Base-by-base conservation (phyloP, 352 stramenopile genomes). In the Globisporangium nodosum region DNA sequence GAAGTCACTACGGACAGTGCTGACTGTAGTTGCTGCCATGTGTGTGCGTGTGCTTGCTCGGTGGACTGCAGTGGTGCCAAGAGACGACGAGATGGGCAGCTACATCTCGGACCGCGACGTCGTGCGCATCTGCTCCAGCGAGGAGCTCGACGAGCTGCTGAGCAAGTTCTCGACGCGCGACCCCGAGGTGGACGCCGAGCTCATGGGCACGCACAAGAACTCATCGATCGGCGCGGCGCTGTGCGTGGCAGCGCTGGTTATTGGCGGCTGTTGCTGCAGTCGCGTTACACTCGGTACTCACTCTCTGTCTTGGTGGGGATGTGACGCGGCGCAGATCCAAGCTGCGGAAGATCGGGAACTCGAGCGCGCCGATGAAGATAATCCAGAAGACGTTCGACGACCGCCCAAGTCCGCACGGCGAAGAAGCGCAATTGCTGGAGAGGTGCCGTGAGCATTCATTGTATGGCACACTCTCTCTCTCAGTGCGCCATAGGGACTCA, bases 381-480 rank as follows among this genome's bases (percentile, higher is more conserved):
- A 55, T 82, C 16, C 83, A 90, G 54, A 84, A 90, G 55, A 88
- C 73, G 16, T 76, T 90, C 54, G 81, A 91, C 8, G 81, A 90
- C 21, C 66, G 63, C 7, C 73, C 74, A 20, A 81, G 71, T 52
- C 65, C 67, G 8, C 71, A 78, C 20, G 56, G 52, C 4, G 73
- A 81, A 52, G 70, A 87, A 49, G 62, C 64, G 0, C 66, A 88
- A 35, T 57, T 74, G 7, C 48, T 87, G 12, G 74, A 89, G 24
- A 70, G 74, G 54, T 77, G 31, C 15, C 46, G 6, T 0, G 12
- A 16, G n/a, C 42, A 54, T 5, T 21, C 16, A 13, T 37, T 18
- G 7, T 49, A 16, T 27, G 8, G 20, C 16, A 21, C 42, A 37
- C 37, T 18, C 33, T 15, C 33, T 39, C 33, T 39, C 33, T 12